Evolutionary conservation across 1,284 basidiomycete genomes (phyloP).

Genomic region (Cutaneotrichosporon spelunceum): DNA sequence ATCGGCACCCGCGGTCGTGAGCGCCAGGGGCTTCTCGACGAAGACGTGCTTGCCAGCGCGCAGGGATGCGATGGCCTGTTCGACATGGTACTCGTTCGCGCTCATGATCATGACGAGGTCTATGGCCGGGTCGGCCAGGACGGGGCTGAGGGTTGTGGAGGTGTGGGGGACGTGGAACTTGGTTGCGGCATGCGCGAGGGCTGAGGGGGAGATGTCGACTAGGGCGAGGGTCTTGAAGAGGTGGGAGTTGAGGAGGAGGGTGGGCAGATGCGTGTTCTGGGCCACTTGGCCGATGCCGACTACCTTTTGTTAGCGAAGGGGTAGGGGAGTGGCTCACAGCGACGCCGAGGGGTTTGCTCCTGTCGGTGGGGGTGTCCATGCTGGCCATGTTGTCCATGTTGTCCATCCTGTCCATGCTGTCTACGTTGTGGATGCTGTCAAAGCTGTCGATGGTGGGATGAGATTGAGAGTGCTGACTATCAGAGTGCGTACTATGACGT

Average conservation of each 20-base stretch:
- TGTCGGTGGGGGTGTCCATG: not conserved
- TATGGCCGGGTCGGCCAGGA: constrained; percentile 35
- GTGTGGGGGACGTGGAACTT: constrained; percentile 40
- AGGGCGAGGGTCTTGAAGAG: constrained; percentile 33
- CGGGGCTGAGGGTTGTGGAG: constrained; percentile 24
- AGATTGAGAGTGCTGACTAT: no score
- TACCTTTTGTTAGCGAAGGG: constrained; percentile 11
- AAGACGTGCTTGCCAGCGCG: constrained; percentile 37
- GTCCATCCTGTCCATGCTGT: no score
- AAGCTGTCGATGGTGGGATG: no score
- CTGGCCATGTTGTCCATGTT: no score
- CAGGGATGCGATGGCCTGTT: constrained; percentile 23
- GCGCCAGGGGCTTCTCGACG: constrained; percentile 45
- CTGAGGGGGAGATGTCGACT: constrained; percentile 40
- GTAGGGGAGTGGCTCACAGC: not conserved
- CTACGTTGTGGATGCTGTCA: no score
- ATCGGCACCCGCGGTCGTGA: constrained; percentile 30
- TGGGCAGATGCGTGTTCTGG: constrained; percentile 24
- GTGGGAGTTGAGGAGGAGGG: constrained; percentile 23
- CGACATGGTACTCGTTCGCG: constrained; percentile 28
- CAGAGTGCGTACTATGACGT: no score
- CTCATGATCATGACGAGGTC: constrained; percentile 43
- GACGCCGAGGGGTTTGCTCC: constrained; percentile 5
- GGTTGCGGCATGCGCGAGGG: constrained; percentile 33
- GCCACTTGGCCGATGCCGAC: constrained; percentile 22